Percentiles rank a stretch among this genome's conserved stretches.
phyloP scores from a whole-genome alignment of 2,329 filamentous ascomycete species.

The Pyrenophora graminea region DNA sequence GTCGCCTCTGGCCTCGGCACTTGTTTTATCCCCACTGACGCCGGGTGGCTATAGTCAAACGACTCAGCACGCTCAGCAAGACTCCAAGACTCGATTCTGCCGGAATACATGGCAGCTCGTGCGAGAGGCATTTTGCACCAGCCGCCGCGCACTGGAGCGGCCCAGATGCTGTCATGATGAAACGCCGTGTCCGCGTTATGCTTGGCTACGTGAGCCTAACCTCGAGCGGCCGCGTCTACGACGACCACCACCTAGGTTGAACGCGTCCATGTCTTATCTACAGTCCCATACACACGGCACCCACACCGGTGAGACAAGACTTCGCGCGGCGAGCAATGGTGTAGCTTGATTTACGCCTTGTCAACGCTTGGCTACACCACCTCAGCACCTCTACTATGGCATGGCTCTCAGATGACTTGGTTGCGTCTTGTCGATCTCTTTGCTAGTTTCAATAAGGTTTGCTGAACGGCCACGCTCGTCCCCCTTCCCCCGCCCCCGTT shows the following conservation, averaged over 20 bases:
- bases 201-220: neutral
- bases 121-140: conserved; percentile 4
- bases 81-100: neutral
- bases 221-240: neutral
- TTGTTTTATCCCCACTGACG: conserved; percentile 4
- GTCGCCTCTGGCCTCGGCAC: neutral
- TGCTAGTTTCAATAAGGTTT: conserved; percentile 5
- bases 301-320: neutral
- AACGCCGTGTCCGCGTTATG: neutral
- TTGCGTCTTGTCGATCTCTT: neutral
- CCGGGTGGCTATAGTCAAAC: neutral
- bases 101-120: conserved; percentile 8
- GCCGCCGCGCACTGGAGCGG: neutral
- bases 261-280: too few species aligned
- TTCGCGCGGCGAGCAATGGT: neutral
- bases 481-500: neutral
- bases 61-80: too few species aligned
- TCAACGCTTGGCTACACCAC: neutral
- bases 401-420: neutral
- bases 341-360: conserved; percentile 2
- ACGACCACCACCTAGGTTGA: too few species aligned
- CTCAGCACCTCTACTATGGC: neutral
- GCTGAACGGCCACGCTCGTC: neutral
- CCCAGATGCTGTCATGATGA: neutral
- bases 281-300: too few species aligned